These are phyloP conservation scores for Ascochyta viciae-villosae DNA, from an alignment of 2,329 filamentous ascomycete genomes.

Conservation along the genomic window DNA sequence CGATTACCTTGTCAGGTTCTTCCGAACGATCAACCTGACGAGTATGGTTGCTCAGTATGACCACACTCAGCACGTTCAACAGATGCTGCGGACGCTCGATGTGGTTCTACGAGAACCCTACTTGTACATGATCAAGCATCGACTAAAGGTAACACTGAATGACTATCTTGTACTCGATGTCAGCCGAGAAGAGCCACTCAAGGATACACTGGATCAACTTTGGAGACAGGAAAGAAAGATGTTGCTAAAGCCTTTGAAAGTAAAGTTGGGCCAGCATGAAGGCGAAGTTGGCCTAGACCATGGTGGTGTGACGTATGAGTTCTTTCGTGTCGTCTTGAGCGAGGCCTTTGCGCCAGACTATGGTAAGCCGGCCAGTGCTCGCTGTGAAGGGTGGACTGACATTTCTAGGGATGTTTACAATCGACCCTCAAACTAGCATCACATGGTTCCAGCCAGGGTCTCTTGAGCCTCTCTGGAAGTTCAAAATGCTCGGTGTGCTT, in stretches of 20 bases:
- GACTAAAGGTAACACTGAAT: slow-evolving; percentile 44
- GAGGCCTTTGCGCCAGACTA: slow-evolving; percentile 80
- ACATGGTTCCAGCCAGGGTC: slow-evolving; percentile 88
- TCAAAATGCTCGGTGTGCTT: slow-evolving; percentile 86
- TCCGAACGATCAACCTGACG: slow-evolving; percentile 86
- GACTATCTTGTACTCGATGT: slow-evolving; percentile 55
- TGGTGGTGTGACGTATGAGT: slow-evolving; percentile 95
- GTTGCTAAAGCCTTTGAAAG: slow-evolving; percentile 83
- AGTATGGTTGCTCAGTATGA: slow-evolving; percentile 84
- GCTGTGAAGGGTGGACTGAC: slow-evolving; percentile 14
- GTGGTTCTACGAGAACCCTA: slow-evolving; percentile 33
- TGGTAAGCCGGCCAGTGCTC: slow-evolving; percentile 54
- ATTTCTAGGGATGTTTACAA: slow-evolving; percentile 70
- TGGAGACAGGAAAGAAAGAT: slow-evolving; percentile 86
- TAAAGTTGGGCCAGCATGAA: slow-evolving; percentile 78
- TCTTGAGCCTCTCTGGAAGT: slow-evolving; percentile 85
- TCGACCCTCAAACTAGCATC: slow-evolving; percentile 77
- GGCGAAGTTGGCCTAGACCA: slow-evolving; percentile 93
- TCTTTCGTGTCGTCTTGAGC: slow-evolving; percentile 83
- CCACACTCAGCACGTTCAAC: slow-evolving; percentile 36
- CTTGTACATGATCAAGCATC: slow-evolving; percentile 36
- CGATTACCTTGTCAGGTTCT: slow-evolving; percentile 77
- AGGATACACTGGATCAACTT: slow-evolving; percentile 75
- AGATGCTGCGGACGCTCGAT: slow-evolving; percentile 38
- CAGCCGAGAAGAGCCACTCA: slow-evolving; percentile 50